Conservation (phyloP, 345 rosid species). For the Melaleuca alternifolia region DNA sequence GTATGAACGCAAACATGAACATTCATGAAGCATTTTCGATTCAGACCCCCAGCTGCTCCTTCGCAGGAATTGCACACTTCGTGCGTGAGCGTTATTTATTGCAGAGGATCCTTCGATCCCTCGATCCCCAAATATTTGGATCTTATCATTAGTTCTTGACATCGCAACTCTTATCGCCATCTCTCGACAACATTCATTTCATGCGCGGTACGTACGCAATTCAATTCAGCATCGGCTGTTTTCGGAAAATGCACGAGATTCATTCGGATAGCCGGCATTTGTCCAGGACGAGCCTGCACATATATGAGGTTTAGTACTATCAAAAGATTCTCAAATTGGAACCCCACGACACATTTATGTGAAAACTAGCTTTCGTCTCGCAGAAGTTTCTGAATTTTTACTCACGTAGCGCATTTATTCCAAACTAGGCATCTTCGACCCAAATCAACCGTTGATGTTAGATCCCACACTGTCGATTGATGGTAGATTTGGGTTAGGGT, state of each 20-base stretch:
- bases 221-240: not conserved
- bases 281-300: not conserved
- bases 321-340: not conserved
- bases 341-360: not conserved
- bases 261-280: not conserved
- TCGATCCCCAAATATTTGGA: not conserved
- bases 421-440: not conserved
- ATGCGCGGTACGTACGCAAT: not conserved
- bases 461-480: not conserved
- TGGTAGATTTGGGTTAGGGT: not conserved
- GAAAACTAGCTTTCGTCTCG: not conserved
- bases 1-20: not conserved
- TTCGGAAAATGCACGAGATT: not conserved
- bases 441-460: not conserved
- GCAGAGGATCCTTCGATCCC: not conserved
- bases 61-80: not conserved
- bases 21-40: not conserved
- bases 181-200: not conserved
- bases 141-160: not conserved
- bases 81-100: not conserved
- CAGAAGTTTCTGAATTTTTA: too few species aligned
- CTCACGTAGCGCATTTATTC: fast-evolving
- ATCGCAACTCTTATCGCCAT: not conserved
- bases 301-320: not conserved
- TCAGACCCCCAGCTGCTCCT: not conserved